Base-by-base conservation (phyloP, 768 basidiomycete species). In the Mycena latifolia region DNA sequence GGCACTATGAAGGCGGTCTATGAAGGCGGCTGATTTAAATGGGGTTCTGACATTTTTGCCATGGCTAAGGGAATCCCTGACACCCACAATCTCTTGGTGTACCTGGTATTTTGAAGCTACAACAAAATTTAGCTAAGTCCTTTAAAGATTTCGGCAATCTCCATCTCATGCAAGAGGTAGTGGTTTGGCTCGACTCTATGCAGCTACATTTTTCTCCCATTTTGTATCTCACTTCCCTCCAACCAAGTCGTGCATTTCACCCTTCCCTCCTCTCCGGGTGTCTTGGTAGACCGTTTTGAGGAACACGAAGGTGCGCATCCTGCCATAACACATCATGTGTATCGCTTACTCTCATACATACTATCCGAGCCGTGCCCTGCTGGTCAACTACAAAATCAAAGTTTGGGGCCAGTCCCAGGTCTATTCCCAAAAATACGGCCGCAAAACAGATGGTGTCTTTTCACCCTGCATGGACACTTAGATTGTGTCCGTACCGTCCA, bases 341-440 rank as follows among this genome's bases (percentile, higher is more conserved):
- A 18, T 69, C 68, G 41, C 68, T 70, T 45, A 69, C 60, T 31
- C 37, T 50, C 52, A 50, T 55, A 47, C 72, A 98, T 93, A 99
- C 71, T 98, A 99, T 81, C 96, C 96, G 3, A 95, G 91, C 71
- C 89, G 97, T 73, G 95, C 98, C 35, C 83, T 99, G 69, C 83
- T 99, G 69, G 92, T 85, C 78, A 98, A 99, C 83, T 99, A 98
- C 84, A 99, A 98, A 89, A 95, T 99, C 84, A 98, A 95, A 85
- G 95, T 98, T 75, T 98, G 96, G 96, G 96, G 94, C 95, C 69
- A 77, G 93, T 83, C 27, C 24, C 39, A 22, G 31, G 57, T 24
- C 14, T 55, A 62, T 61, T 25, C 56, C 25, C 69, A 95, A 92
- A 94, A 79, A 89, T 95, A 48, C 89, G 92, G 66, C 93, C 94